phyloP scores from a whole-genome alignment of 148 eudicot species.

The Rhododendron griersonianum region DNA sequence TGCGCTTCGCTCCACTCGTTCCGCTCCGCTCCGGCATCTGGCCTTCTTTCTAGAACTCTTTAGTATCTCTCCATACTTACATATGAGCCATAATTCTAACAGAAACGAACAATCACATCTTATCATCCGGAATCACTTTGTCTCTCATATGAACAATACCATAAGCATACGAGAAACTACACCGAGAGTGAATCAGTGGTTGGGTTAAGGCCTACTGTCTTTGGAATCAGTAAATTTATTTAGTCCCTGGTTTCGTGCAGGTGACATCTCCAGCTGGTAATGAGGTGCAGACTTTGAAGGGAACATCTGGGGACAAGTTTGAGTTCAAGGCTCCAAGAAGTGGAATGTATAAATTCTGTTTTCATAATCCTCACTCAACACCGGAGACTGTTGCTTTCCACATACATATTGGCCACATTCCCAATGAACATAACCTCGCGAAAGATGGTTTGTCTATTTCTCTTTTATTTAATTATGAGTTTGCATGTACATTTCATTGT shows the following conservation, averaged over 20 bases:
- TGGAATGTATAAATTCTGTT: slow-evolving; percentile 93
- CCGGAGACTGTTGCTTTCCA: slow-evolving; percentile 91
- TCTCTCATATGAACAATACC: background rate
- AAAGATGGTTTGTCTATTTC: slow-evolving; percentile 71
- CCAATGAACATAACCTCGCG: slow-evolving; percentile 77
- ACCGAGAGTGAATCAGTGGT: background rate
- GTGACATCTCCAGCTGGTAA: slow-evolving; percentile 71
- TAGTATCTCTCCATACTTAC: no score
- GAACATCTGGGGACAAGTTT: slow-evolving; percentile 89
- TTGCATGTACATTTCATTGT: background rate
- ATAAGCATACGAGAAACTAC: background rate
- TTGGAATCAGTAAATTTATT: background rate
- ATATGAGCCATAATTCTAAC: no score
- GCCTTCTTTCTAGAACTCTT: no score
- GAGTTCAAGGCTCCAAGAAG: slow-evolving; percentile 77
- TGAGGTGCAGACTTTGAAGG: slow-evolving; percentile 58
- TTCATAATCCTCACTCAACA: slow-evolving; percentile 66
- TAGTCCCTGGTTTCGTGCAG: slow-evolving; percentile 35
- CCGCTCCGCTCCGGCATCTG: no score
- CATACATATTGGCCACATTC: slow-evolving; percentile 92
- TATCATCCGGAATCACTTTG: background rate
- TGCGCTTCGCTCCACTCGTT: no score
- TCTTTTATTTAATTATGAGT: background rate
- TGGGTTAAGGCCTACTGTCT: background rate
- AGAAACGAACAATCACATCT: background rate